Evolutionary conservation across 169 alveolate genomes (phyloP).

Genomic region (Theileria luwenshuni): DNA sequence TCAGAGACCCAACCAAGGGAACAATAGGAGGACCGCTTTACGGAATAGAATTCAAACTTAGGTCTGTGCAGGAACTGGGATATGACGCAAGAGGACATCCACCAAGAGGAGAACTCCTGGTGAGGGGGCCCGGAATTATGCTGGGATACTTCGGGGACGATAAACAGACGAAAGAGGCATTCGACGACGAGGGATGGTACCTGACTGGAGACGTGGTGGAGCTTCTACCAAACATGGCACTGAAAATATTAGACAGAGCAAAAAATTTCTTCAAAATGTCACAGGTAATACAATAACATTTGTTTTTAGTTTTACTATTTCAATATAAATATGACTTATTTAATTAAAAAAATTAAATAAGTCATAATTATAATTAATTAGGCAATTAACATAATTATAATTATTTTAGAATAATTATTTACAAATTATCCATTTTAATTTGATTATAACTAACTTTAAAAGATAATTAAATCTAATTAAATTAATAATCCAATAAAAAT

Average conservation of each 20-base stretch:
- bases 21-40: constrained; percentile 79
- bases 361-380: too few species aligned
- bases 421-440: not conserved
- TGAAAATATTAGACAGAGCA: constrained; percentile 92
- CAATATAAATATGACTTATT: too few species aligned
- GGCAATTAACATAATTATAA: too few species aligned
- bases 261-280: constrained; percentile 91
- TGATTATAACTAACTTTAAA: not conserved
- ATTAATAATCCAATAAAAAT: too few species aligned
- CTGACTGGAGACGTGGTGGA: constrained; percentile 92
- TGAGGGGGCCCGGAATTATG: constrained; percentile 84
- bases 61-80: constrained; percentile 67
- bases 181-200: constrained; percentile 90
- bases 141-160: constrained; percentile 86
- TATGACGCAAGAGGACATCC: constrained; percentile 76
- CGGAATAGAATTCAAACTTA: constrained; percentile 64
- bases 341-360: too few species aligned
- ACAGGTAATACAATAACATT: constrained; percentile 60
- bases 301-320: not conserved
- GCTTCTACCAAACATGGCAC: constrained; percentile 79
- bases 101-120: constrained; percentile 76
- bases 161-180: constrained; percentile 82
- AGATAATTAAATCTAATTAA: too few species aligned
- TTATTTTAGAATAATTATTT: too few species aligned
- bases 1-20: constrained; percentile 70